Evolutionary conservation across 2,329 filamentous ascomycete species (phyloP), one percentile per base, ranked within the genome.

Genomic region (Lomentospora prolificans): DNA sequence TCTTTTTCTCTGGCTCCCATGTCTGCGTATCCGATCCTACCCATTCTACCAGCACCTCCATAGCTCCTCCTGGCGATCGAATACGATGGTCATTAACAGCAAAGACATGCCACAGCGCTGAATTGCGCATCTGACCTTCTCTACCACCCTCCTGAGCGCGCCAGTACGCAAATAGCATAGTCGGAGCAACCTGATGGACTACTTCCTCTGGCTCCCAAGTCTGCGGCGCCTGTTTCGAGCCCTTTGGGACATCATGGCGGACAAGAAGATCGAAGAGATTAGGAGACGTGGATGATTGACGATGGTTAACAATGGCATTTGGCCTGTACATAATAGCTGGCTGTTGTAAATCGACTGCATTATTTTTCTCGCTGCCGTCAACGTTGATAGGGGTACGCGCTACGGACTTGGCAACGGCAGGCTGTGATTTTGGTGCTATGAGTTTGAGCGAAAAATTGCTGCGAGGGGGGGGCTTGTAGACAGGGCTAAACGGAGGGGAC

Each of bases 161-260:
- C 60, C 60, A 61, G 50, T 61, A 61, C 4, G 27, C 46, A 7
- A 59, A 70, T 1, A 70, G 56, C 1, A 58, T 58, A 22, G 69
- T 67, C 25, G 62, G 64, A 1, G 67, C 67, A 46, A 65, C 65
- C 51, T 63, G 55, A 39, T 70, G 69, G 46, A 70, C 66, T 55
- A 66, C 66, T 12, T 63, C 62, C 48, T 70, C 69, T 3, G 59
- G 51, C 25, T 70, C 68, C 67, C 67, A 70, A 3, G 65, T 67
- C 4, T 61, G 62, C 4, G 67, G 61, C 19, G 62, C 54, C 39
- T 61, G 57, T 19, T 46, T 22, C n/a, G n/a, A 24, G 41, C 41
- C n/a, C 4, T 9, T n/a, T n/a, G 41, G 19, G 19, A 24, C 41
- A 17, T 46, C 41, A 14, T 22, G 10, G 41, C 5, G 8, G 44